Evolutionary conservation across 768 basidiomycete genomes (phyloP).

Genomic region (Tremella fuciformis): DNA sequence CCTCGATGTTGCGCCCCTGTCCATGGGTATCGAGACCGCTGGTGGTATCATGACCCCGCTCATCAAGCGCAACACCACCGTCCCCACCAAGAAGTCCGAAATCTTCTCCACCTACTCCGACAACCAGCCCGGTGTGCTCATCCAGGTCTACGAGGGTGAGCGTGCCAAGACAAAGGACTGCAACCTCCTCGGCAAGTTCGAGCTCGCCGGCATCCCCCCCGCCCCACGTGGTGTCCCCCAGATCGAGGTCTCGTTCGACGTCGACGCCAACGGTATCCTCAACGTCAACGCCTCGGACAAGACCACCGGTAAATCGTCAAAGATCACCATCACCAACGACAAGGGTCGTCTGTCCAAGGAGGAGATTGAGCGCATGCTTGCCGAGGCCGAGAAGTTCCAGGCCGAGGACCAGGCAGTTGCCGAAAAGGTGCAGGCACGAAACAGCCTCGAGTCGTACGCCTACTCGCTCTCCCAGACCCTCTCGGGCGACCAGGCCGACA

Average conservation of each 20-base stretch:
- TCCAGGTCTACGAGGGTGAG: conserved; percentile 97
- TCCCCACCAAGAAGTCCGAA: conserved; percentile 95
- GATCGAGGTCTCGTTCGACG: conserved; percentile 58
- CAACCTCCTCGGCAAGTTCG: conserved; percentile 93
- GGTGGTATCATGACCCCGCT: conserved; percentile 98
- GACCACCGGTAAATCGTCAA: conserved; percentile 59
- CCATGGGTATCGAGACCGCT: conserved; percentile 98
- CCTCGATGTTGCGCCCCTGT: conserved; percentile 93
- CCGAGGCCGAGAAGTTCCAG: conserved; percentile 57
- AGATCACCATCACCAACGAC: conserved; percentile 83
- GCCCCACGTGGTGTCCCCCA: conserved; percentile 57
- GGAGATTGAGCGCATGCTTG: conserved; percentile 61
- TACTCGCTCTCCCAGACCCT: conserved; percentile 94
- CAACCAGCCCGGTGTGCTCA: conserved; percentile 91
- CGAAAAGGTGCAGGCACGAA: conserved; percentile 62
- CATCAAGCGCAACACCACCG: conserved; percentile 92
- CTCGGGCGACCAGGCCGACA: conserved; percentile 44
- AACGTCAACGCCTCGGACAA: conserved; percentile 55
- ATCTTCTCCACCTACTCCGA: conserved; percentile 94
- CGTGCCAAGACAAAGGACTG: conserved; percentile 97
- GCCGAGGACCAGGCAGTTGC: conserved; percentile 48
- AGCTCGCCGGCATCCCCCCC: conserved; percentile 56
- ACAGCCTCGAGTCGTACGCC: conserved; percentile 86
- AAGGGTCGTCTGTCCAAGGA: conserved; percentile 80
- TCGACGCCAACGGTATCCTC: conserved; percentile 70